These are phyloP conservation scores for Euphrasia arctica DNA, from an alignment of 305 asterid species.

Conservation along the genomic window DNA sequence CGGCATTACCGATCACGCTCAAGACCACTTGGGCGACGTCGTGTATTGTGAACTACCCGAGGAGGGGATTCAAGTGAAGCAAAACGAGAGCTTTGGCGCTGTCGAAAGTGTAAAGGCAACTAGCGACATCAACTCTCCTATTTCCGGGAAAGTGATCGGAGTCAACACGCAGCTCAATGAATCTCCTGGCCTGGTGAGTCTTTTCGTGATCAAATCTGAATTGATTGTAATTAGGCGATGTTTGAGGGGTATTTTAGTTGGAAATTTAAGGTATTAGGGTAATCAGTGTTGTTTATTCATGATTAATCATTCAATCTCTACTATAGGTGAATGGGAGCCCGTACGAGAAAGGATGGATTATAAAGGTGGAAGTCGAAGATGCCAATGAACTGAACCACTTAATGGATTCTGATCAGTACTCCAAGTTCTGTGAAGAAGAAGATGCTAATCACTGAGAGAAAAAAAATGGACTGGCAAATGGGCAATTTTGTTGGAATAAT, in stretches of 20 bases:
- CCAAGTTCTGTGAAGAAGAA: constrained; percentile 82
- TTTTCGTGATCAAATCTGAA: constrained; percentile 10
- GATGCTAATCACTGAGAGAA: constrained; percentile 61
- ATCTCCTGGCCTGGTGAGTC: constrained; percentile 86
- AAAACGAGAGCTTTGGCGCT: constrained; percentile 82
- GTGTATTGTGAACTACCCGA: constrained; percentile 90
- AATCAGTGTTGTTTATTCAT: not conserved
- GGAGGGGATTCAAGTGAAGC: constrained; percentile 57
- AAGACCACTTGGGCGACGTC: constrained; percentile 91
- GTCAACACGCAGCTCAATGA: constrained; percentile 62
- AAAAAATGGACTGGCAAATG: not conserved
- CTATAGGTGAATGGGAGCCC: constrained; percentile 74
- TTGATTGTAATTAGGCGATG: not conserved
- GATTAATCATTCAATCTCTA: constrained; percentile 4
- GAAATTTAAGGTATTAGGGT: too few species aligned
- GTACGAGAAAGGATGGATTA: constrained; percentile 83
- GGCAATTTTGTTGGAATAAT: constrained; percentile 26
- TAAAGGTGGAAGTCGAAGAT: constrained; percentile 69
- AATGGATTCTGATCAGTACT: constrained; percentile 62
- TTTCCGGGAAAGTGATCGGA: constrained; percentile 83
- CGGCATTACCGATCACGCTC: constrained; percentile 95
- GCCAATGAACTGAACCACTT: constrained; percentile 48
- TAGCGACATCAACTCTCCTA: constrained; percentile 86
- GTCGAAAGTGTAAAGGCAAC: constrained; percentile 98
- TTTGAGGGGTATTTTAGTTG: not conserved